A percentile compares a stretch with the other conserved stretches of the same genome.
Evolutionary conservation across 495 filamentous ascomycete species (phyloP).

Genomic region (Talaromyces proteolyticus): DNA sequence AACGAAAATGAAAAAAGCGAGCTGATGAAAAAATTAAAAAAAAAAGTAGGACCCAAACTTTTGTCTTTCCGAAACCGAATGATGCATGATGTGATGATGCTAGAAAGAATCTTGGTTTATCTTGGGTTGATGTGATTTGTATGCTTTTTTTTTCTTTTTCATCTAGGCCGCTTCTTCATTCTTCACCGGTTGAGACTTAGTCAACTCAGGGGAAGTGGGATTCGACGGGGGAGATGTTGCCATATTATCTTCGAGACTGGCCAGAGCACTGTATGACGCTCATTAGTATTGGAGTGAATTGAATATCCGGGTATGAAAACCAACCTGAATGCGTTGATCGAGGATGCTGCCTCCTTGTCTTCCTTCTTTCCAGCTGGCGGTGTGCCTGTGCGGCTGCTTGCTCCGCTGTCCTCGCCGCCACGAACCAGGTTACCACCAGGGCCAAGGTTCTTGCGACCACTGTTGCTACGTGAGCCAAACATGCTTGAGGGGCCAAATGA

Average conservation of each 20-base stretch:
- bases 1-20: too few relatives aligned
- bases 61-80: conserved; percentile 5
- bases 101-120: neutral
- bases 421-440: conserved; percentile 63
- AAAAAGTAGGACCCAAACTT: conserved; percentile 5
- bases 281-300: conserved; percentile 23
- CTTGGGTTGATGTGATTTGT: neutral
- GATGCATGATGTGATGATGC: neutral
- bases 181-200: conserved; percentile 43
- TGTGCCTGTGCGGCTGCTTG: conserved; percentile 83
- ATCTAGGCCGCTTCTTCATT: conserved; percentile 7
- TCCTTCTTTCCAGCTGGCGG: conserved; percentile 68
- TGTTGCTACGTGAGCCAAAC: conserved; percentile 76
- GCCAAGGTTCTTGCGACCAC: conserved; percentile 69
- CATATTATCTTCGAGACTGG: conserved; percentile 51
- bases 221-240: conserved; percentile 54
- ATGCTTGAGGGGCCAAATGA: conserved; percentile 71
- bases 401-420: conserved; percentile 70
- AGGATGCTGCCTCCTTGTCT: conserved; percentile 58
- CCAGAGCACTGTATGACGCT: conserved; percentile 45
- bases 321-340: conserved; percentile 89
- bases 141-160: neutral
- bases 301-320: too few relatives aligned
- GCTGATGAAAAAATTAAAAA: conserved; percentile 3
- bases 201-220: conserved; percentile 49